Evolutionary conservation across 177 flowering plant genomes (phyloP), one percentile per base, ranked within the genome.

Genomic region (Tripterygium wilfordii): DNA sequence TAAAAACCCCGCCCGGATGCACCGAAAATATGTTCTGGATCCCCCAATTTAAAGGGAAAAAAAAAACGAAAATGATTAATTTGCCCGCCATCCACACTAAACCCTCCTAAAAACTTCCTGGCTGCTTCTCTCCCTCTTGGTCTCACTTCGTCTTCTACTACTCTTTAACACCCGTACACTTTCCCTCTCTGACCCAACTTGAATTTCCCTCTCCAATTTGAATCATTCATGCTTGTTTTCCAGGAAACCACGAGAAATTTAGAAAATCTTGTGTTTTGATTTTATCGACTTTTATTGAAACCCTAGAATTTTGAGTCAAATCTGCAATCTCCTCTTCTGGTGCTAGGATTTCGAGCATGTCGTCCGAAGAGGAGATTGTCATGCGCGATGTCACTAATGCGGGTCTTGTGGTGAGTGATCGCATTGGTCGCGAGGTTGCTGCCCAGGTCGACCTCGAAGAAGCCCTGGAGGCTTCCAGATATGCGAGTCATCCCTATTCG

Each of bases 391-490:
- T 89, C 12, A 58, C 80, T 36, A 78, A 78, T 35, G 99, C 99
- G 0, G 89, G 99, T 10, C 70, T 80, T 8, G 82, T 75, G n/a
- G 76, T 94, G 39, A 76, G 85, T 54, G 90, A 89, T 63, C 78
- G 88, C 50, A 75, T 89, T 33, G 76, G 77, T 33, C 69, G 92
- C 20, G 99, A 94, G 42, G 71, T 72, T 4, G 74, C 83, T 0
- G 49, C 76, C 6, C 95, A 83, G 60, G 57, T 72, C 22, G 99
- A 94, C 61, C 78, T 94, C 2, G 99, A 94, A 62, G 97, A 94
- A 48, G 76, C 95, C 14, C 72, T 94, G 0, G 99, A 89, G 72
- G 96, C 97, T 59, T 70, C 99, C n/a, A 70, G 99, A 76, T 94
- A 89, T 48, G 68, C 83, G 3, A 84, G 88, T 54, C 97, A 94